Evolutionary conservation across 108 stramenopile genomes (phyloP).

Genomic region (Fragilariopsis cylindrus): DNA sequence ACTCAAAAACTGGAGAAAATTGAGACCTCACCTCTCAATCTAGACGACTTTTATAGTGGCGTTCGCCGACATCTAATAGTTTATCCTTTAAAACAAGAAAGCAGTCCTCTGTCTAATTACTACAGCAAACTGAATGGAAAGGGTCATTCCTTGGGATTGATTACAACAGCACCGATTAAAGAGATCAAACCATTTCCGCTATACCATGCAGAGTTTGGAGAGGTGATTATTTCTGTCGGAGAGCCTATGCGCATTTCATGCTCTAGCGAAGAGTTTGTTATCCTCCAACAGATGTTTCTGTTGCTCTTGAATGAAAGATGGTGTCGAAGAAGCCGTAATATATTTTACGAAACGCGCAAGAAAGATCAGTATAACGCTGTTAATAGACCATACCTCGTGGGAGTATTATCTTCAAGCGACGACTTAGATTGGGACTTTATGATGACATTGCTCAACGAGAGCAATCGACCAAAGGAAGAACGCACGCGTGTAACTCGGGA

Average conservation of each 20-base stretch:
- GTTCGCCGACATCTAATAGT: slow-evolving; percentile 22
- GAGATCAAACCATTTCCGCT: slow-evolving; percentile 16
- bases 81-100: slow-evolving; percentile 26
- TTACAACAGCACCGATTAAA: slow-evolving; percentile 24
- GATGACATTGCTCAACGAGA: slow-evolving; percentile 35
- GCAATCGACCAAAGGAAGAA: slow-evolving; percentile 31
- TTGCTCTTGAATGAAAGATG: slow-evolving; percentile 53
- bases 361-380: slow-evolving; percentile 14
- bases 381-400: slow-evolving; percentile 42
- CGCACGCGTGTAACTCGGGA: slow-evolving; percentile 28
- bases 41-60: background rate
- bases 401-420: slow-evolving; percentile 29
- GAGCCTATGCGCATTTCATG: background rate
- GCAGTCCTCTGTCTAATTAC: slow-evolving; percentile 12
- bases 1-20: background rate
- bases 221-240: slow-evolving; percentile 28
- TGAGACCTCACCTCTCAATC: background rate
- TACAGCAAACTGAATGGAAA: slow-evolving; percentile 17
- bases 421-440: slow-evolving; percentile 48
- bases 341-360: slow-evolving; percentile 30
- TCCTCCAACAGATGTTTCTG: slow-evolving; percentile 32
- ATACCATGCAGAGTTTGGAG: slow-evolving; percentile 47
- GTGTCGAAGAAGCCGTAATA: slow-evolving; percentile 33
- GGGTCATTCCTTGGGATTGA: slow-evolving; percentile 35
- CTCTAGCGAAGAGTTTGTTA: slow-evolving; percentile 17